Percentiles rank a stretch among this genome's conserved stretches.
Conservation (phyloP, 169 alveolate species). For the Plasmodium vivax region DNA sequence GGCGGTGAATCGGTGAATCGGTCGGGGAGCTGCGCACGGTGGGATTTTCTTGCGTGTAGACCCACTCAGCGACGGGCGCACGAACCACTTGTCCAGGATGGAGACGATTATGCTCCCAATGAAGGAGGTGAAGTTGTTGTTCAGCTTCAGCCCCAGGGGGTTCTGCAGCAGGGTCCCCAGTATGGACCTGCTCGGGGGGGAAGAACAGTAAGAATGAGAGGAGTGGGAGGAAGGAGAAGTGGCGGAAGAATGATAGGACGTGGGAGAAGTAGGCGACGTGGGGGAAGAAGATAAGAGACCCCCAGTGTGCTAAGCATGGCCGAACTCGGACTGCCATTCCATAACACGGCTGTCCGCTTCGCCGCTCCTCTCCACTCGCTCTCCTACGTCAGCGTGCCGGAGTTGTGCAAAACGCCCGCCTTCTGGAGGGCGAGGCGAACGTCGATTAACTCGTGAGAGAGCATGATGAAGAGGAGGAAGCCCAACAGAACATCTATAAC, state of each 20-base stretch:
- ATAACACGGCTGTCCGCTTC: neutral
- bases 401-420: neutral
- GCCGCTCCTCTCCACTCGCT: neutral
- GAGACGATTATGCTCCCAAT: conserved; percentile 58
- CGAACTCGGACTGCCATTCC: neutral
- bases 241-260: neutral
- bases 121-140: conserved; percentile 65
- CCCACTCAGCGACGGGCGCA: neutral
- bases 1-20: neutral
- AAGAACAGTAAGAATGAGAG: neutral
- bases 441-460: neutral
- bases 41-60: neutral
- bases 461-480: neutral
- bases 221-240: neutral
- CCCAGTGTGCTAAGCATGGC: neutral
- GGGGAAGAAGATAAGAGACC: neutral
- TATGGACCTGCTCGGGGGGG: conserved; percentile 4
- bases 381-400: conserved; percentile 53
- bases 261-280: neutral
- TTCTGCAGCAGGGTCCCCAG: conserved; percentile 57
- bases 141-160: conserved; percentile 45
- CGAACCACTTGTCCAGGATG: conserved; percentile 54
- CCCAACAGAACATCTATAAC: conserved; percentile 17
- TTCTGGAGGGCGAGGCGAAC: neutral
- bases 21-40: neutral